Percentiles rank a stretch among this genome's conserved stretches.
Conservation (phyloP, 192 early-diverging fungal genomes). For the Backusella psychrophila region DNA sequence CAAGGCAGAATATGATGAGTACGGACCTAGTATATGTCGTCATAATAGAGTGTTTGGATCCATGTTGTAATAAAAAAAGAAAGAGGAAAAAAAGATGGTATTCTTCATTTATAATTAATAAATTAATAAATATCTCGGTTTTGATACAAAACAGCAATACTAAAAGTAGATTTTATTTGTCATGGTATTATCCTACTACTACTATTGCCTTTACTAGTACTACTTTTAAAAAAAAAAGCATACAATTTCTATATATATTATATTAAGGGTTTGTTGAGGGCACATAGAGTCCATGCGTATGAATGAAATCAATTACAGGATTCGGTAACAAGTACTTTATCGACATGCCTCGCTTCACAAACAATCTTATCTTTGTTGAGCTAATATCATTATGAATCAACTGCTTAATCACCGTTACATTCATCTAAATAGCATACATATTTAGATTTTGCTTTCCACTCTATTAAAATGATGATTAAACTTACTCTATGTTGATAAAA, state of each 20-base stretch:
- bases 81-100: neutral
- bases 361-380: constrained; percentile 94
- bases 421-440: constrained; percentile 50
- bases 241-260: neutral
- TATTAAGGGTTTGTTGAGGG: neutral
- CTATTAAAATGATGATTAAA: neutral
- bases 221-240: too few relatives aligned
- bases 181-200: neutral
- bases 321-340: constrained; percentile 95
- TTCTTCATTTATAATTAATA: neutral
- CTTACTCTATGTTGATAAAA: constrained; percentile 83
- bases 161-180: neutral
- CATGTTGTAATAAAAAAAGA: constrained; percentile 24
- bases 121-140: neutral
- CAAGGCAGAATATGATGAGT: constrained; percentile 97
- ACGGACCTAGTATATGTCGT: constrained; percentile 91
- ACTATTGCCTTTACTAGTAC: neutral
- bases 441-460: neutral
- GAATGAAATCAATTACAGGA: constrained; percentile 90
- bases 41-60: constrained; percentile 88
- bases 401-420: constrained; percentile 94
- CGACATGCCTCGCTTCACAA: constrained; percentile 93
- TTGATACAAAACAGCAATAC: neutral
- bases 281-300: constrained; percentile 71
- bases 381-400: constrained; percentile 98